Evolutionary conservation across 2,329 filamentous ascomycete genomes (phyloP).

Genomic region (Xylaria sp.): DNA sequence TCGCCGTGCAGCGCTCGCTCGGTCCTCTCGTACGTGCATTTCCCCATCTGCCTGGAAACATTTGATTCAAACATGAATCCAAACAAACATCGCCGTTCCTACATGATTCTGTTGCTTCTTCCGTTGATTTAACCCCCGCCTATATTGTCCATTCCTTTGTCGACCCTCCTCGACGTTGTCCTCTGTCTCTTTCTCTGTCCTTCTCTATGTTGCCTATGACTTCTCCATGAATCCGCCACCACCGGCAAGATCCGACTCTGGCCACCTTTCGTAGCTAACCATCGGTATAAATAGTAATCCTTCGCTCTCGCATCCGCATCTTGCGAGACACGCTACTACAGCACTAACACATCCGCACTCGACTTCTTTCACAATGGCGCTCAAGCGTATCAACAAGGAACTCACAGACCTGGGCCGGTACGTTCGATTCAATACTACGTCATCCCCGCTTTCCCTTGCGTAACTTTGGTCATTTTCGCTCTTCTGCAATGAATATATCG

Average conservation of each 20-base stretch:
- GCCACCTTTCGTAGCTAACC: constrained; percentile 47
- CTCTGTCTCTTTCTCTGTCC: constrained; percentile 14
- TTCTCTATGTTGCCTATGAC: constrained; percentile 10
- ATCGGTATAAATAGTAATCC: constrained; percentile 42
- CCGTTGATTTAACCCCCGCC: background rate
- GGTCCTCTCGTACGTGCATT: constrained; percentile 32
- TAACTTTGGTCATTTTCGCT: constrained; percentile 34
- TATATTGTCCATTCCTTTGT: background rate
- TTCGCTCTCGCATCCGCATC: constrained; percentile 31
- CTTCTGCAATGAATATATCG: constrained; percentile 35
- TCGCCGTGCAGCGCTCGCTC: background rate
- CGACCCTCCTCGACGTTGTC: background rate
- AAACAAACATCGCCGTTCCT: background rate
- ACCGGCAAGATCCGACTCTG: constrained; percentile 26
- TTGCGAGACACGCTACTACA: constrained; percentile 38
- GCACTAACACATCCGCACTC: constrained; percentile 32
- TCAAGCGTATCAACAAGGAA: constrained; percentile 96
- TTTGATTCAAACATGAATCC: background rate
- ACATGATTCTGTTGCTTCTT: background rate
- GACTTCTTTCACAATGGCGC: constrained; percentile 71
- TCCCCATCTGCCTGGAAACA: background rate
- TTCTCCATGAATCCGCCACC: background rate
- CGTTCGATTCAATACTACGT: constrained; percentile 51
- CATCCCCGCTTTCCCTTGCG: constrained; percentile 9
- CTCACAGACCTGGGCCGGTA: constrained; percentile 91